phyloP scores from a whole-genome alignment of 2,329 filamentous ascomycete genomes.

The Harringtonia lauricola region DNA sequence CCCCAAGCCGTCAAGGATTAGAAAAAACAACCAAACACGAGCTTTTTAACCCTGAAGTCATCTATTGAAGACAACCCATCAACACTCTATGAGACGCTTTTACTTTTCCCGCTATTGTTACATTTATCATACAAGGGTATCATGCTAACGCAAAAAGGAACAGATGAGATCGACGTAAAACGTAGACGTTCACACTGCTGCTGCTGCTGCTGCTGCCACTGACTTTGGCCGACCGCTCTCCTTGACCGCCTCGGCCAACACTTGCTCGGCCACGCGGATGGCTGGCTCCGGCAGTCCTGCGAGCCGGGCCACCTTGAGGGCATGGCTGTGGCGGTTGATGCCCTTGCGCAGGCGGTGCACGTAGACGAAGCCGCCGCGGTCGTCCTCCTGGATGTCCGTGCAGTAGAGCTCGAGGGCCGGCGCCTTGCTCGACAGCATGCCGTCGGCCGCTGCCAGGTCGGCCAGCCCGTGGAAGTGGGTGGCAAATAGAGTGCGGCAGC shows the following conservation, averaged over 20 bases:
- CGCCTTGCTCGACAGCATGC: constrained; percentile 18
- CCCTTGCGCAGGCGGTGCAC: constrained; percentile 72
- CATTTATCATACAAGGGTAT: not conserved
- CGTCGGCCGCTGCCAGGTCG: constrained; percentile 55
- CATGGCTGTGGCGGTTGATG: constrained; percentile 79
- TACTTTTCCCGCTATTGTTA: not conserved
- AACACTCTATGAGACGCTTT: constrained; percentile 44
- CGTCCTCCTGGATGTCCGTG: constrained; percentile 75
- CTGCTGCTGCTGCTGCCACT: not conserved
- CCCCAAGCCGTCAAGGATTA: constrained; percentile 39
- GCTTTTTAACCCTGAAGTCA: constrained; percentile 58
- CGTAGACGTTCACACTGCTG: too few species aligned
- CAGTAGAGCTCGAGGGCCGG: constrained; percentile 61
- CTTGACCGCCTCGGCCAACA: constrained; percentile 28
- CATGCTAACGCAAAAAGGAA: not conserved
- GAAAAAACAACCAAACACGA: constrained; percentile 36
- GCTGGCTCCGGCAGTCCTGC: constrained; percentile 70
- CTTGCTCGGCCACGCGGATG: constrained; percentile 52
- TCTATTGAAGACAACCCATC: constrained; percentile 49
- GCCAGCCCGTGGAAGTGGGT: constrained; percentile 87
- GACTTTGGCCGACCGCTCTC: constrained; percentile 1
- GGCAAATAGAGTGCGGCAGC: constrained; percentile 76
- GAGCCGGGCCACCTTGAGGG: constrained; percentile 83
- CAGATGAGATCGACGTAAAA: too few species aligned
- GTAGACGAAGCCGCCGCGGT: constrained; percentile 65